Conservation (phyloP, 768 basidiomycete species). For the Boletus speciosus region DNA sequence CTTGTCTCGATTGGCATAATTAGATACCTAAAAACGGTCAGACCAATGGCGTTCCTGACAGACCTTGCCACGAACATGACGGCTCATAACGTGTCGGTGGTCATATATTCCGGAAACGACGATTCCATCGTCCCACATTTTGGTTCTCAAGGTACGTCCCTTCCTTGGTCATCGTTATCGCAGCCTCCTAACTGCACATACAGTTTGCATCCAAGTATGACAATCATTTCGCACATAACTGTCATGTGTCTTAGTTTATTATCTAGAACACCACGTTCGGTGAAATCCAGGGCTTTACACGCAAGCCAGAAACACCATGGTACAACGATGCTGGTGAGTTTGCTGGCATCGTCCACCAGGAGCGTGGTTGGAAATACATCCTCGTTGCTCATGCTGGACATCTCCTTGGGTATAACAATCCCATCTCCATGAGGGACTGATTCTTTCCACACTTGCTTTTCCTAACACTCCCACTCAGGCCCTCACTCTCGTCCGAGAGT, state of each 20-base stretch:
- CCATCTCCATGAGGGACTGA: slow-evolving; percentile 40
- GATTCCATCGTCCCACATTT: slow-evolving; percentile 60
- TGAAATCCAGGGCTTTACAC: too few species aligned
- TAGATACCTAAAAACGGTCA: slow-evolving; percentile 17
- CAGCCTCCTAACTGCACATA: too few species aligned
- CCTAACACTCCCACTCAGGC: slow-evolving; percentile 38
- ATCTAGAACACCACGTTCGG: too few species aligned
- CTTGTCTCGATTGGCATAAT: neutral
- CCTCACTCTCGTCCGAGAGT: slow-evolving; percentile 37
- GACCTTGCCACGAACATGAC: slow-evolving; percentile 63
- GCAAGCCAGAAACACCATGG: slow-evolving; percentile 64
- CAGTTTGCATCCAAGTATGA: too few species aligned
- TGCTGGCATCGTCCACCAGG: slow-evolving; percentile 70
- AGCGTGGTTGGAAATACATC: slow-evolving; percentile 34
- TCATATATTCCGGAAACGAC: slow-evolving; percentile 68
- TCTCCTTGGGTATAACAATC: slow-evolving; percentile 32
- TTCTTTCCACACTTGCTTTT: neutral
- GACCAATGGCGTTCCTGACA: slow-evolving; percentile 60
- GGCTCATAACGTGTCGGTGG: slow-evolving; percentile 41
- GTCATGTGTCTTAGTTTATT: too few species aligned
- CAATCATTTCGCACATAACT: too few species aligned
- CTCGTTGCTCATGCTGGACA: slow-evolving; percentile 40
- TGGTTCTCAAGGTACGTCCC: slow-evolving; percentile 53
- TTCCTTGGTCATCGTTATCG: too few species aligned
- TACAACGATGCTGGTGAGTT: slow-evolving; percentile 50